phyloP scores from a whole-genome alignment of 1,139 yeast genomes.

The Zygosaccharomyces pseudobailii region DNA sequence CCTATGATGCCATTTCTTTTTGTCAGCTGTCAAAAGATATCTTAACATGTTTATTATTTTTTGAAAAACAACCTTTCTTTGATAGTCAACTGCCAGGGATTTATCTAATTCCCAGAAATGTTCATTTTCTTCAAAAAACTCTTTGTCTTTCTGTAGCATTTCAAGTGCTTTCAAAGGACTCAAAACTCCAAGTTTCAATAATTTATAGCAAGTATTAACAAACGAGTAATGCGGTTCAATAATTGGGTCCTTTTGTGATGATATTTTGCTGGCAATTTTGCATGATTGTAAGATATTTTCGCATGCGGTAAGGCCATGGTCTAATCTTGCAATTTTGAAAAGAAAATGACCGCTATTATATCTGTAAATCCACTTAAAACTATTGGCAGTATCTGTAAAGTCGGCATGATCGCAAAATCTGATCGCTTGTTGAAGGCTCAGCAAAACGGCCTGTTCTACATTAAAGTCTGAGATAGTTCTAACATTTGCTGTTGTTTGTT shows the following conservation, averaged over 20 bases:
- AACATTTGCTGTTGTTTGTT: conserved; percentile 23
- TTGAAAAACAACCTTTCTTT: conserved; percentile 23
- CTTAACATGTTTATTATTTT: conserved; percentile 37
- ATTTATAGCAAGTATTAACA: conserved; percentile 57
- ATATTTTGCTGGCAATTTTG: conserved; percentile 38
- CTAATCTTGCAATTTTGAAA: conserved; percentile 41
- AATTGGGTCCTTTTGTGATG: conserved; percentile 48
- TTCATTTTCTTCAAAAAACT: conserved; percentile 26
- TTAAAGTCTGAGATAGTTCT: conserved; percentile 24
- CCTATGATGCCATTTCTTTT: conserved; percentile 88
- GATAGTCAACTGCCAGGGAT: conserved; percentile 11
- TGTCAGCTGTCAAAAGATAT: conserved; percentile 54
- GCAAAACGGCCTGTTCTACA: conserved; percentile 29
- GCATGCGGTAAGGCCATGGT: conserved; percentile 34
- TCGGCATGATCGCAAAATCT: conserved; percentile 34
- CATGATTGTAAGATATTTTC: conserved; percentile 43
- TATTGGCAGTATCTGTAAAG: not conserved
- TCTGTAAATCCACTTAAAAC: conserved; percentile 56
- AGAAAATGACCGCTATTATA: conserved; percentile 60
- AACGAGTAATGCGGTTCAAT: conserved; percentile 73
- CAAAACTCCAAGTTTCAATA: conserved; percentile 40
- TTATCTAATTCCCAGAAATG: conserved; percentile 17
- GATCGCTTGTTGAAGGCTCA: conserved; percentile 43
- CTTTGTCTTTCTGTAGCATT: conserved; percentile 39
- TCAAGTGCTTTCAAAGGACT: conserved; percentile 37